Conservation (phyloP, 495 filamentous ascomycete species). For the Penicillium soppii region DNA sequence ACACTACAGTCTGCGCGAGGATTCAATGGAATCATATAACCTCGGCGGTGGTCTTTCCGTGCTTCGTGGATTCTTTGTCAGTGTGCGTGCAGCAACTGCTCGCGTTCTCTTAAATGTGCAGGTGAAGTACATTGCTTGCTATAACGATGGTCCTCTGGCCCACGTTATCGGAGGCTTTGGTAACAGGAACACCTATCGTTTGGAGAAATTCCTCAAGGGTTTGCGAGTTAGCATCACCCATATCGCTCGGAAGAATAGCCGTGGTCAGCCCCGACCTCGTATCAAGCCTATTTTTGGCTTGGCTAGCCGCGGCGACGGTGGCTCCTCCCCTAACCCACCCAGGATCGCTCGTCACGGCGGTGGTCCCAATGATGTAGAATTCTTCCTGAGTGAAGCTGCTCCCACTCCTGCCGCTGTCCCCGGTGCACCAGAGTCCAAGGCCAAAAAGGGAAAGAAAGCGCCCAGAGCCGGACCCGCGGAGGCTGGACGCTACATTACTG, state of each 20-base stretch:
- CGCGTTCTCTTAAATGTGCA: conserved; percentile 62
- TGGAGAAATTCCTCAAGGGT: conserved; percentile 47
- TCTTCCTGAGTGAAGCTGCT: conserved; percentile 35
- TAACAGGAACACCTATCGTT: conserved; percentile 12
- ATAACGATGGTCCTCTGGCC: conserved; percentile 32
- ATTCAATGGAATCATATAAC: conserved; percentile 26
- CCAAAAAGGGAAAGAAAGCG: conserved; percentile 37
- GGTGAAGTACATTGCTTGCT: conserved; percentile 45
- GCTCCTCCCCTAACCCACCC: conserved; percentile 27
- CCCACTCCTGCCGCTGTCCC: conserved; percentile 8
- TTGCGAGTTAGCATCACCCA: conserved; percentile 42
- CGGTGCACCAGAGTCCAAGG: conserved; percentile 11
- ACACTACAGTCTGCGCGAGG: conserved; percentile 32
- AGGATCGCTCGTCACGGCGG: conserved; percentile 36
- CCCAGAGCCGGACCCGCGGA: conserved; percentile 30
- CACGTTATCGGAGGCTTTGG: conserved; percentile 25
- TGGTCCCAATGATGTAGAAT: conserved; percentile 44
- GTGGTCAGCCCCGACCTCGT: conserved; percentile 29
- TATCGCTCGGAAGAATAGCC: conserved; percentile 34
- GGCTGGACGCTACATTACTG: conserved; percentile 45
- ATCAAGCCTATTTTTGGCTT: conserved; percentile 49
- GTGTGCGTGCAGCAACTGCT: conserved; percentile 63
- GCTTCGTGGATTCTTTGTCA: conserved; percentile 66
- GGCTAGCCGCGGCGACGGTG: conserved; percentile 40
- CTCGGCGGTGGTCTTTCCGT: conserved; percentile 46